These are phyloP conservation scores for Schwanniomyces etchellsii DNA, from an alignment of 1,139 yeast species.

Conservation along the genomic window DNA sequence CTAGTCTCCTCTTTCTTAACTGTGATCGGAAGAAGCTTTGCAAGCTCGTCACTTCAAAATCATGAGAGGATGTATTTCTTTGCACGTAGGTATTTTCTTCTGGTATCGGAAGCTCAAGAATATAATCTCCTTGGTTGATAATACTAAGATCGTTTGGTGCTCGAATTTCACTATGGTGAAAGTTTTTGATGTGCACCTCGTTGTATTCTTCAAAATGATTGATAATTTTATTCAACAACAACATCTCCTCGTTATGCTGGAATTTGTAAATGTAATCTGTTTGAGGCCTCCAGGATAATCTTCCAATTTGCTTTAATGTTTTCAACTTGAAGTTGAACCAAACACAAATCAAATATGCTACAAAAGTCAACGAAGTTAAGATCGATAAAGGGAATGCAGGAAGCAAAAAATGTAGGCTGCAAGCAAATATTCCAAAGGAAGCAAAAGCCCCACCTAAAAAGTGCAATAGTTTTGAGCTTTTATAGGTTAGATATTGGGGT, in stretches of 20 bases:
- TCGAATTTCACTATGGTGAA: conserved; percentile 30
- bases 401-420: too few relatives aligned
- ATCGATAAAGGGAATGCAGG: conserved; percentile 2
- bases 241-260: conserved; percentile 23
- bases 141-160: conserved; percentile 13
- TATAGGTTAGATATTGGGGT: conserved; percentile 5
- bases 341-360: conserved; percentile 4
- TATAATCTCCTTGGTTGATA: conserved; percentile 19
- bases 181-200: conserved; percentile 34
- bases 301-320: conserved; percentile 15
- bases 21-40: conserved; percentile 20
- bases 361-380: conserved; percentile 8
- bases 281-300: conserved; percentile 33
- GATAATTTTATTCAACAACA: conserved; percentile 25
- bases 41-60: conserved; percentile 9
- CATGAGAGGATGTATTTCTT: conserved; percentile 3
- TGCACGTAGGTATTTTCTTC: neutral
- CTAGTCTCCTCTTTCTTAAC: conserved; percentile 24
- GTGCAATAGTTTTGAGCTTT: conserved; percentile 1
- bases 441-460: conserved; percentile 7
- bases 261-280: conserved; percentile 16
- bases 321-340: conserved; percentile 10
- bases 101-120: conserved; percentile 20
- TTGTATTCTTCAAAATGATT: conserved; percentile 36
- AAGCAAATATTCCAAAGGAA: conserved; percentile 5